A percentile compares a stretch with the other conserved stretches of the same genome.
Conservation (phyloP, 2,329 filamentous ascomycete genomes). For the Mycogone perniciosa region DNA sequence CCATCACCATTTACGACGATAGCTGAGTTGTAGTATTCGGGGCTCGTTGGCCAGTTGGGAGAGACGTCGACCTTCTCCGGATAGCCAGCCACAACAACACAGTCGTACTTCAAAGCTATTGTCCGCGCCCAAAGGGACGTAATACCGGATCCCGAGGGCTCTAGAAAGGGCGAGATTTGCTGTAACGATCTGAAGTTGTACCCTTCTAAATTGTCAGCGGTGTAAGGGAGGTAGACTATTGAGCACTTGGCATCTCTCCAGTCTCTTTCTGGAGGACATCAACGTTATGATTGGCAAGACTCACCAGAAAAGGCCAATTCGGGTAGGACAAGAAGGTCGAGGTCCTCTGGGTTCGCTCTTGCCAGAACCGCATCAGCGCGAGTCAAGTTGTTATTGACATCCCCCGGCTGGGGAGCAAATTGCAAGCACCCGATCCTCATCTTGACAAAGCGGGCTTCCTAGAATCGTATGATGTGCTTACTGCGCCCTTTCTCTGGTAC, state of each 20-base stretch:
- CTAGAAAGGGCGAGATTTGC: slow-evolving; percentile 63
- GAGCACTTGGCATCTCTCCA: no score
- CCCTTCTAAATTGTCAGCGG: slow-evolving; percentile 36
- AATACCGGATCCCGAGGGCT: slow-evolving; percentile 58
- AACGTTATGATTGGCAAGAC: slow-evolving; percentile 13
- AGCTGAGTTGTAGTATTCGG: slow-evolving; percentile 49
- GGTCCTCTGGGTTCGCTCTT: slow-evolving; percentile 40
- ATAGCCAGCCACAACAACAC: slow-evolving; percentile 64
- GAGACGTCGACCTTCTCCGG: slow-evolving; percentile 58
- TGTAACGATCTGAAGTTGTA: slow-evolving; percentile 70
- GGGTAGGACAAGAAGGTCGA: slow-evolving; percentile 68
- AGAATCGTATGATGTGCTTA: neutral
- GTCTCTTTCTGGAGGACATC: neutral
- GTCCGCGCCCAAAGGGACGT: slow-evolving; percentile 65
- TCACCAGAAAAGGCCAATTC: slow-evolving; percentile 70
- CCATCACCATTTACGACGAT: slow-evolving; percentile 53
- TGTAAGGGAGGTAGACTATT: no score
- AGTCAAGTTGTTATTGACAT: slow-evolving; percentile 63
- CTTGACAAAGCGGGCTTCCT: slow-evolving; percentile 12
- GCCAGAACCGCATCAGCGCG: slow-evolving; percentile 59
- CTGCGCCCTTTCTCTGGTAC: neutral
- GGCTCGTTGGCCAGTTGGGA: slow-evolving; percentile 41
- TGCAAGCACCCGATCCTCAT: slow-evolving; percentile 67
- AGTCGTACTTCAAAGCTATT: slow-evolving; percentile 59
- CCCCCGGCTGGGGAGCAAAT: slow-evolving; percentile 64